These are phyloP conservation scores for Beauveria sp. DNA, from an alignment of 2,329 filamentous ascomycete genomes.

Conservation along the genomic window DNA sequence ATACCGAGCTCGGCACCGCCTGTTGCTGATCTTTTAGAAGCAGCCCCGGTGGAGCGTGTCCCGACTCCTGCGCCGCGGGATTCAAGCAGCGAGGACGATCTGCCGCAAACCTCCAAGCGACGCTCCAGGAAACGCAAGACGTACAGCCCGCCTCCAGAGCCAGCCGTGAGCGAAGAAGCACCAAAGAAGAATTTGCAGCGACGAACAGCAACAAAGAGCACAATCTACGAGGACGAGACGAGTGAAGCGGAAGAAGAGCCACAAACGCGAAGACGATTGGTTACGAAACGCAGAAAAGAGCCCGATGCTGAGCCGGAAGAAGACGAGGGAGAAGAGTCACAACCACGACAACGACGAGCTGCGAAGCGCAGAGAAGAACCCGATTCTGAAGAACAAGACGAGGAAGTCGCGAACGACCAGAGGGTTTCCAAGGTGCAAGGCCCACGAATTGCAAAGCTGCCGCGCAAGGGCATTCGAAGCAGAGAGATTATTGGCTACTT, in stretches of 20 bases:
- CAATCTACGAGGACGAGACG: neutral
- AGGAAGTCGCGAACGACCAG: neutral
- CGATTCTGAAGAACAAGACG: neutral
- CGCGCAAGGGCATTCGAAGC: slow-evolving; percentile 37
- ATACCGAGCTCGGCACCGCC: neutral
- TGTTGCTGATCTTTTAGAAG: neutral
- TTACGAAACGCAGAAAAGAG: neutral
- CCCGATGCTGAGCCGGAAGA: slow-evolving; percentile 1
- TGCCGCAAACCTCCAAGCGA: neutral
- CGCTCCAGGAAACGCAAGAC: neutral
- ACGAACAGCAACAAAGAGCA: neutral
- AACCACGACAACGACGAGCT: neutral
- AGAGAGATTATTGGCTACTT: slow-evolving; percentile 39
- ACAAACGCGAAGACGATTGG: neutral
- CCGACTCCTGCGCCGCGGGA: neutral
- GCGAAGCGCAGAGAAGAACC: neutral
- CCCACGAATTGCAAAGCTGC: slow-evolving; percentile 32
- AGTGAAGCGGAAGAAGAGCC: neutral
- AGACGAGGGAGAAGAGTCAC: neutral
- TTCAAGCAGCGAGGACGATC: slow-evolving; percentile 3
- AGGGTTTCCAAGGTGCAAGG: slow-evolving; percentile 8
- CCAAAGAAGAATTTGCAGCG: neutral
- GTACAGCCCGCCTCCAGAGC: neutral
- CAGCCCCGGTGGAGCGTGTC: neutral
- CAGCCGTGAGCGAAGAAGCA: neutral